Conservation (phyloP, 2,329 filamentous ascomycete species). For the Fusarium luffae region DNA sequence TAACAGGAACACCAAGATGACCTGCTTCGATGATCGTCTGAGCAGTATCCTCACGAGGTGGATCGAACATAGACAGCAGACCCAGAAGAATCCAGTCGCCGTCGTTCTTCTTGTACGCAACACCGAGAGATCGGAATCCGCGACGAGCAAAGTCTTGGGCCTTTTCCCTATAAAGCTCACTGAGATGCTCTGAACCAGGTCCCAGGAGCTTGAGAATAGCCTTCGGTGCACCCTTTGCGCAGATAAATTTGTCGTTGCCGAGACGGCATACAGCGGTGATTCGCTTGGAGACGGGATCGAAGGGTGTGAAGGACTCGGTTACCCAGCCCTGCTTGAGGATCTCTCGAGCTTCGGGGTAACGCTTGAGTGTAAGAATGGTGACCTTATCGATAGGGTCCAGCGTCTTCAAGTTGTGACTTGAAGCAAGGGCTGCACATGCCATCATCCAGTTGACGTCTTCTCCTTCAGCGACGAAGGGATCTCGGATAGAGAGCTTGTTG, state of each 20-base stretch:
- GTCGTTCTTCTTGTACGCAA: slow-evolving; percentile 33
- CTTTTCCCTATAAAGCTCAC: slow-evolving; percentile 23
- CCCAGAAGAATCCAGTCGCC: slow-evolving; percentile 25
- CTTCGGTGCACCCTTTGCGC: slow-evolving; percentile 15
- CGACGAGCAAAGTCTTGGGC: slow-evolving; percentile 26
- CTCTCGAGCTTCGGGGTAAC: slow-evolving; percentile 24
- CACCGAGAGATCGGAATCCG: slow-evolving; percentile 26
- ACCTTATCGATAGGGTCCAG: slow-evolving; percentile 28
- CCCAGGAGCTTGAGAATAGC: slow-evolving; percentile 11
- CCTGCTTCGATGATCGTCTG: slow-evolving; percentile 29
- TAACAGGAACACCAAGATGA: slow-evolving; percentile 17
- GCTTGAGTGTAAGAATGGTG: slow-evolving; percentile 30
- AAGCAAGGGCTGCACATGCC: slow-evolving; percentile 29
- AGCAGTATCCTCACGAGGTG: slow-evolving; percentile 17
- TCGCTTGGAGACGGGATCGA: slow-evolving; percentile 25
- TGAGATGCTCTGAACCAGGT: slow-evolving; percentile 9
- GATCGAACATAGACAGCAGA: slow-evolving; percentile 26
- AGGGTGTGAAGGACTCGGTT: slow-evolving; percentile 20
- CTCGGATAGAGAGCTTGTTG: slow-evolving; percentile 24
- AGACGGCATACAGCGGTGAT: slow-evolving; percentile 31
- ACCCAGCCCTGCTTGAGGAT: slow-evolving; percentile 26
- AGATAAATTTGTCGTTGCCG: not conserved
- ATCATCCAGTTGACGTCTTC: slow-evolving; percentile 36
- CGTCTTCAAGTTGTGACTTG: slow-evolving; percentile 3
- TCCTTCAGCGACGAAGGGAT: slow-evolving; percentile 27